Evolutionary conservation across 345 rosid species (phyloP), one percentile per base, ranked within the genome.

Genomic region (Trapa bicornis): DNA sequence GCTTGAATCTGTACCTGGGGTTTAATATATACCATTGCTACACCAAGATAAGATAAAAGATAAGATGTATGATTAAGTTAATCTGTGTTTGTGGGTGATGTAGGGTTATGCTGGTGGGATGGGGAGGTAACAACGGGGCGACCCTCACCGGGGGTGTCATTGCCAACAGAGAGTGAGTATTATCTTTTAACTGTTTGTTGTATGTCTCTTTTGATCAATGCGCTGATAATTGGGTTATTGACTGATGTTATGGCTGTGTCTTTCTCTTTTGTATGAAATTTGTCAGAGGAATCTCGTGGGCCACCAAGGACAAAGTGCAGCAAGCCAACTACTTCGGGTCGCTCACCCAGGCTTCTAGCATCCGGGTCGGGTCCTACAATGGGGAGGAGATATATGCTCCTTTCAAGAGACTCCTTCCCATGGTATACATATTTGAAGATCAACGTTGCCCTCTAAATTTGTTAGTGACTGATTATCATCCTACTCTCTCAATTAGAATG

Each of bases 331-430:
- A 91, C 75, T 94, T 91, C 71, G 99, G 99, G 37, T 94, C 99
- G 1, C 80, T 94, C 3, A 94, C 99, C 15, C 99, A 94, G 74
- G 97, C 97, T 65, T 94, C 97, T 35, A 67, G 89, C 36, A 85
- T 94, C 57, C 75, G 99, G 50, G 91, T 94, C 75, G 99, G 99
- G 74, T 94, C 99, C 32, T 94, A 76, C 81, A 87, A 89, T 80
- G 97, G 99, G 52, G 97, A 91, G 74, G 99, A 94, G 80, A 94
- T 94, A 67, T 84, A 89, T 80, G 97, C 96, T 72, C 99, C 99
- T 8, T 94, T 94, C 79, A 94, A 89, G 83, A 94, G 96, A 78
- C 87, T 94, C 47, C 90, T 94, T 65, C 99, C 99, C 33, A 84
- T 91, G 97, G 97, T 94, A 22, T 22, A 22, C 29, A 88, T 14